Evolutionary conservation across 495 filamentous ascomycete genomes (phyloP), one percentile per base, ranked within the genome.

Genomic region (Saxophila tyrrhenica): DNA sequence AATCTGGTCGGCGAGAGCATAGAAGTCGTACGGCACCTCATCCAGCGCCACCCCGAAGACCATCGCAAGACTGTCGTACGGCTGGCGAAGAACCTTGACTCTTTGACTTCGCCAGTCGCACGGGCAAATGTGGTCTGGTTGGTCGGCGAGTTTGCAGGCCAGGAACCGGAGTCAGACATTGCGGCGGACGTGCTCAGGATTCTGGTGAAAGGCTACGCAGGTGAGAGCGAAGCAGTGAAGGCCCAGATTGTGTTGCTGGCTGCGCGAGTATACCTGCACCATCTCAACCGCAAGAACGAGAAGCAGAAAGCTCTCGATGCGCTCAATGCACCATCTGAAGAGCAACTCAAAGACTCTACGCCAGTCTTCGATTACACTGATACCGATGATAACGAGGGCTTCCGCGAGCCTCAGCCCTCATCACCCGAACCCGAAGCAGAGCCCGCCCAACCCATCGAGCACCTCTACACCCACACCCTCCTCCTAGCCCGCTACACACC

Each of bases 91-190:
- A 85, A 94, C 58, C 78, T 98, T 7, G 89, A 95, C 55, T 81
- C 81, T 2, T 84, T 86, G 9, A 89, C 82, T 1, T 86, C 87
- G 53, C 80, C 92, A 3, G 82, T 85, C 51, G 94, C 92, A 2
- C 76, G 92, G 51, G 91, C 94, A 15, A 91, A 83, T 29, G 95
- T 97, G 55, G 86, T 97, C 59, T 98, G 92, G 92, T 81, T 98
- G 2, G 90, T 98, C 0, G 92, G 92, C 48, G 92, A 98, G 69
- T 97, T 88, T 62, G 80, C 92, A 0, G 86, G 86, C 0, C 61
- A 83, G 11, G 82, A 90, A 54, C 76, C 81, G 1, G 83, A 85
- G 58, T 78, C 87, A 50, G 94, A 92, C 64, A 87, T 98, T 54
- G 92, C 94, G 0, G 80, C 91, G 0, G 92, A 98, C 63, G 90